Conservation (phyloP, 2,329 filamentous ascomycete species). For the Aaosphaeria arxii region DNA sequence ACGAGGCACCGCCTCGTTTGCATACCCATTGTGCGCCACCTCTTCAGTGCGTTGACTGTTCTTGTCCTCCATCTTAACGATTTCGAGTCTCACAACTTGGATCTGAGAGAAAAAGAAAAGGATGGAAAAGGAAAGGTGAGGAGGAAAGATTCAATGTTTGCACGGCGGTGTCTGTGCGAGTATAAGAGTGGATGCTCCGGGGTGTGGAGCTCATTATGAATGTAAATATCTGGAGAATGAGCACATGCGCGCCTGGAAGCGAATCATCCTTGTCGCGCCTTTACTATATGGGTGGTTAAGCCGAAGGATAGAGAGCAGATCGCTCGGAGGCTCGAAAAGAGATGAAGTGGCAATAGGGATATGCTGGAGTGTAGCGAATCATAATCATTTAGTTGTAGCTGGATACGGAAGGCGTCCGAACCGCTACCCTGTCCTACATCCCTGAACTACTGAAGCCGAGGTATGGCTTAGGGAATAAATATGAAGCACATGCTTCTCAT, state of each 20-base stretch:
- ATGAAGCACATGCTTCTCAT: slow-evolving; percentile 13
- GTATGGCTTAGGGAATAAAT: slow-evolving; percentile 6
- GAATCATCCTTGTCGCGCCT: slow-evolving; percentile 12
- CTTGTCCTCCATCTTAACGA: slow-evolving; percentile 25
- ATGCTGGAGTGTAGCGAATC: slow-evolving; percentile 11
- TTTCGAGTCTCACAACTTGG: background rate
- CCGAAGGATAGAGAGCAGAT: slow-evolving; percentile 10
- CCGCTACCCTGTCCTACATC: slow-evolving; percentile 23
- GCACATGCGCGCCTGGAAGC: slow-evolving; percentile 24
- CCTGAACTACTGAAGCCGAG: slow-evolving; percentile 9
- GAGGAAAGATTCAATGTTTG: too few species aligned
- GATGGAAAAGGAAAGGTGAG: too few species aligned
- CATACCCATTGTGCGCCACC: slow-evolving; percentile 7
- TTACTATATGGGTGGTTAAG: slow-evolving; percentile 5
- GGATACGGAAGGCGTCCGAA: slow-evolving; percentile 27
- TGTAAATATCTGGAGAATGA: slow-evolving; percentile 12
- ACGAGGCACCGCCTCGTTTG: slow-evolving; percentile 8
- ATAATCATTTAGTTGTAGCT: slow-evolving; percentile 14
- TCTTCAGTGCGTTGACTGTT: slow-evolving; percentile 9
- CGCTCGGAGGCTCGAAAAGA: slow-evolving; percentile 17
- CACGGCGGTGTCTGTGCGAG: slow-evolving; percentile 1
- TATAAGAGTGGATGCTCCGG: slow-evolving; percentile 17
- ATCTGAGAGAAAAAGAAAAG: too few species aligned
- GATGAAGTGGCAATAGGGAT: slow-evolving; percentile 22
- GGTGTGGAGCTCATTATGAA: slow-evolving; percentile 19